Evolutionary conservation across 257 asterid genomes (phyloP), one percentile per base, ranked within the genome.

Genomic region (Gentiana macrophylla): DNA sequence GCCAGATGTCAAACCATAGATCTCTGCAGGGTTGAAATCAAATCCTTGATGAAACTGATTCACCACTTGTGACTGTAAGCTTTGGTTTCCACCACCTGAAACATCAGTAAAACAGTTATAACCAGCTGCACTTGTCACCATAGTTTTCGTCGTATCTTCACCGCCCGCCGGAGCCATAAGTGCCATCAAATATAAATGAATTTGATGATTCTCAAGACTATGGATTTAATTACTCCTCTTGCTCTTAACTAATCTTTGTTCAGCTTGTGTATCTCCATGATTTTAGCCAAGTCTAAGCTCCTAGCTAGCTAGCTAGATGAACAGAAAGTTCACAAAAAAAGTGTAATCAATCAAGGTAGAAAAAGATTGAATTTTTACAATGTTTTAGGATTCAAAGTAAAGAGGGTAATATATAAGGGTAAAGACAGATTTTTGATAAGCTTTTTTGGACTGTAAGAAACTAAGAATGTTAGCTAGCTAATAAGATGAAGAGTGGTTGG

Each of bases 1-100:
- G 50, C 72, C 76, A 49, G 85, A 50, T 37, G 76, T 62, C 52
- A 74, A 53, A 74, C 70, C 76, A 76, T 79, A 89, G 72, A 89
- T 78, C 82, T 79, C 92, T 24, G 24, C 24, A 53, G 74, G 59
- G 37, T 69, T 68, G 11, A 62, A 53, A 12, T 64, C 77, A 13
- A 67, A 70, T 12, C 49, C 53, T 36, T 76, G 87, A 41, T 76
- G 87, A 41, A 71, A 53, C 34, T 74, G 82, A 68, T 36, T 64
- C 4, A 53, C 66, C 45, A 69, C 33, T 47, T 78, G 76, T 15
- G 60, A 52, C 37, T 62, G 84, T 15, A 66, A 49, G 49, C 56
- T 54, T 55, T 62, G 72, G 32, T 69, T 67, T 3, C 46, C 46
- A 43, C 65, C 70, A 54, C 57, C 43, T 44, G 79, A 56, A 24